phyloP scores from a whole-genome alignment of 1,284 basidiomycete genomes.

The Sphagnurus paluster region DNA sequence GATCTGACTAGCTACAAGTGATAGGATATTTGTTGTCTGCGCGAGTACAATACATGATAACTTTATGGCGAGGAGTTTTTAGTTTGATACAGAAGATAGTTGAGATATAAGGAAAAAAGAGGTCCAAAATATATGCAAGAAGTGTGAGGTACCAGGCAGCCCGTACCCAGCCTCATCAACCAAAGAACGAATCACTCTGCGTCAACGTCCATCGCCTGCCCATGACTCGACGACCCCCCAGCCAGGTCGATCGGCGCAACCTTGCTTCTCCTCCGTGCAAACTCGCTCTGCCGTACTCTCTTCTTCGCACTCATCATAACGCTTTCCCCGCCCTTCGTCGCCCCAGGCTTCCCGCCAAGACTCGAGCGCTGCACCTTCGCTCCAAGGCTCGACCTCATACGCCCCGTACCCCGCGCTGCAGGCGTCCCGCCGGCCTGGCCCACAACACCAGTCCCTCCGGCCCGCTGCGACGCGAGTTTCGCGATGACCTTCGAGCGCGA shows the following conservation, averaged over 20 bases:
- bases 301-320: constrained; percentile 62
- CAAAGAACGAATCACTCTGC: constrained; percentile 4
- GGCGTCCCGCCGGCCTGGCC: constrained; percentile 16
- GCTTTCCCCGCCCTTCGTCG: constrained; percentile 30
- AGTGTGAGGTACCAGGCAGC: background rate
- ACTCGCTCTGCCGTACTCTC: constrained; percentile 72
- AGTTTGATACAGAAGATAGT: background rate
- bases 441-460: constrained; percentile 28
- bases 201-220: constrained; percentile 14
- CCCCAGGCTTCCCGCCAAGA: constrained; percentile 38
- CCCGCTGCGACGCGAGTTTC: constrained; percentile 69
- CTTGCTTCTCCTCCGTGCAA: constrained; percentile 47
- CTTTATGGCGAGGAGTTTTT: background rate
- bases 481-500: constrained; percentile 79
- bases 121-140: background rate
- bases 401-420: constrained; percentile 18
- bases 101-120: background rate
- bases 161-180: background rate
- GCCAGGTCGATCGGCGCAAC: constrained; percentile 17
- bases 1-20: too few species aligned
- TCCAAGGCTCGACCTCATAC: constrained; percentile 59
- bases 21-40: too few species aligned
- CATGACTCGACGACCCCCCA: constrained; percentile 5
- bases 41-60: background rate
- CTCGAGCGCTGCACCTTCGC: constrained; percentile 45